phyloP scores from a whole-genome alignment of 2,329 filamentous ascomycete species.

The Penicillium psychrosexuale region DNA sequence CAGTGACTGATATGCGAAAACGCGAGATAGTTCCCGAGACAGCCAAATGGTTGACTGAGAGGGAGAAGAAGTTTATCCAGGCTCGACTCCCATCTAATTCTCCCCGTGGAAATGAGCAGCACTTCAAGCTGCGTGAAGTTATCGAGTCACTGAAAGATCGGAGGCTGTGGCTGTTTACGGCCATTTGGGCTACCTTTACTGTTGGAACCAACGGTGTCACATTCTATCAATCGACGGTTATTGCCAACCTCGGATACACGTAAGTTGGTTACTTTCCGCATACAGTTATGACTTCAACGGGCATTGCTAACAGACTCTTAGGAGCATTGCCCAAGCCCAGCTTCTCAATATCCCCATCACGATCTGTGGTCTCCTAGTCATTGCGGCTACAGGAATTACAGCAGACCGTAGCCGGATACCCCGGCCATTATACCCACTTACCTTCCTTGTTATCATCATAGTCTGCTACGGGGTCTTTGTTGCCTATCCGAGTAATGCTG shows the following conservation, averaged over 20 bases:
- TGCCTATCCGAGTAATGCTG: slow-evolving; percentile 47
- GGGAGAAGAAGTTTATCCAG: slow-evolving; percentile 50
- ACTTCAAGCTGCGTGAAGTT: slow-evolving; percentile 44
- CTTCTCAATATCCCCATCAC: slow-evolving; percentile 52
- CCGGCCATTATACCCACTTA: slow-evolving; percentile 45
- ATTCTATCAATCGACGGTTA: slow-evolving; percentile 46
- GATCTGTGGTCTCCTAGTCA: slow-evolving; percentile 43
- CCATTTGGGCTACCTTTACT: slow-evolving; percentile 49
- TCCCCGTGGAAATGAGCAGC: slow-evolving; percentile 39
- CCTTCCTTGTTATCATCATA: slow-evolving; percentile 45
- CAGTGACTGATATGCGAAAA: neutral
- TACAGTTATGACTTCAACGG: neutral
- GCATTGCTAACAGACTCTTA: slow-evolving; percentile 14
- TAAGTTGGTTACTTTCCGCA: slow-evolving; percentile 16
- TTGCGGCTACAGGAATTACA: slow-evolving; percentile 42
- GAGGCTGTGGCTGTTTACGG: slow-evolving; percentile 47
- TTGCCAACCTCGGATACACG: slow-evolving; percentile 45
- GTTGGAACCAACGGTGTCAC: slow-evolving; percentile 46
- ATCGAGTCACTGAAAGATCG: slow-evolving; percentile 40
- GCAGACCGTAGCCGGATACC: slow-evolving; percentile 46
- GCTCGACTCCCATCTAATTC: slow-evolving; percentile 45
- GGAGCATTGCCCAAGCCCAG: slow-evolving; percentile 47
- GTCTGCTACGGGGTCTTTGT: slow-evolving; percentile 48
- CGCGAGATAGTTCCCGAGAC: slow-evolving; percentile 39
- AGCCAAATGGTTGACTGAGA: slow-evolving; percentile 47